Percentiles rank a stretch among this genome's conserved stretches.
These are phyloP conservation scores for Aaosphaeria arxii DNA, from an alignment of 2,329 filamentous ascomycete genomes.

Conservation along the genomic window DNA sequence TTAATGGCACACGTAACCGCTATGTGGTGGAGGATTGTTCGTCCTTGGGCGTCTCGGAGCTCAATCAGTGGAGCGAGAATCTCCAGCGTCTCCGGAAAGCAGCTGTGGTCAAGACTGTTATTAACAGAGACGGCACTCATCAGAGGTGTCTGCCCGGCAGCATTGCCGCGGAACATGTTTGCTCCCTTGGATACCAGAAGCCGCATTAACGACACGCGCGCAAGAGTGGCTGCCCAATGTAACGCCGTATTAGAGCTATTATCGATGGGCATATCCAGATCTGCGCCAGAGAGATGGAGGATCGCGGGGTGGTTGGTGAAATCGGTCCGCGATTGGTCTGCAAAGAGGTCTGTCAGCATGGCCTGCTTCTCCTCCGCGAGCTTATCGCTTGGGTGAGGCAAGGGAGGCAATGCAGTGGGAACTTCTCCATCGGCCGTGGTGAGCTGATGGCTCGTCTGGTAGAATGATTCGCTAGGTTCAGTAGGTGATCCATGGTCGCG, in stretches of 20 bases:
- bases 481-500: constrained; percentile 65
- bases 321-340: constrained; percentile 61
- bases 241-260: constrained; percentile 83
- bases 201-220: constrained; percentile 76
- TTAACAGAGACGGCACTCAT: constrained; percentile 92
- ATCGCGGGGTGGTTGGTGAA: constrained; percentile 74
- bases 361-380: constrained; percentile 78
- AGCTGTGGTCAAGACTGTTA: constrained; percentile 88
- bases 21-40: constrained; percentile 94
- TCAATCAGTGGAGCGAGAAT: constrained; percentile 88
- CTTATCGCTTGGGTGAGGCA: constrained; percentile 57
- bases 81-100: constrained; percentile 87
- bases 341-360: constrained; percentile 69
- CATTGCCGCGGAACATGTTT: constrained; percentile 83
- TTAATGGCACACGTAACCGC: constrained; percentile 95
- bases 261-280: constrained; percentile 92
- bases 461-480: constrained; percentile 75
- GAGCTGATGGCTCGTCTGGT: constrained; percentile 46
- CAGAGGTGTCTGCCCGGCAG: constrained; percentile 83
- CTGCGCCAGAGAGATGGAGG: constrained; percentile 68
- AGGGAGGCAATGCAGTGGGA: constrained; percentile 61
- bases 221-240: constrained; percentile 94
- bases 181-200: constrained; percentile 81
- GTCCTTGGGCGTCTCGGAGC: constrained; percentile 80
- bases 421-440: constrained; percentile 51